Evolutionary conservation across 768 basidiomycete species (phyloP).

Genomic region (Crassisporium funariophilum): DNA sequence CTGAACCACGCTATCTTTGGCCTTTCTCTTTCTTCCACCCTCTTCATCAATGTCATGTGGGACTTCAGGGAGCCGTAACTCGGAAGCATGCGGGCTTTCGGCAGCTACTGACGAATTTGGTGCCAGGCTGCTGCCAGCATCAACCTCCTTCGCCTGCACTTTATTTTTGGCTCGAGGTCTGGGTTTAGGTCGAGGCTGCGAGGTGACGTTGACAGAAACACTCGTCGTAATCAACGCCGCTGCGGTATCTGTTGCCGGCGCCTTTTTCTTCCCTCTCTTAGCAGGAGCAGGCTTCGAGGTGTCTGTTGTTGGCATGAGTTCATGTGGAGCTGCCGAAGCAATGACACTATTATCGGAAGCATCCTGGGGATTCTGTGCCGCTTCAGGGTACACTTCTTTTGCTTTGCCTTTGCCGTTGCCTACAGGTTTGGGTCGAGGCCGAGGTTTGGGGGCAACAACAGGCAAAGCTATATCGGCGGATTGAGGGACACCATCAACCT

Average conservation of each 20-base stretch:
- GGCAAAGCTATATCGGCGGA: not conserved
- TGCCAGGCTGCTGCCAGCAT: not conserved
- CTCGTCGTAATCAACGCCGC: too few relatives aligned
- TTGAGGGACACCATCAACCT: too few relatives aligned
- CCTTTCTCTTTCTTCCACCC: too few relatives aligned
- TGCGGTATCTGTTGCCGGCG: not conserved
- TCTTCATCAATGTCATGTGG: too few relatives aligned
- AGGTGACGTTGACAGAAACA: too few relatives aligned
- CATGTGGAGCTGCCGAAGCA: not conserved
- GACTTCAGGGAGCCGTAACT: too few relatives aligned
- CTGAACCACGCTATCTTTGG: too few relatives aligned
- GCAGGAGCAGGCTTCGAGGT: too few relatives aligned
- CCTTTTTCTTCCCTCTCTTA: slow-evolving; percentile 15
- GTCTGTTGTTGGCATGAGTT: not conserved
- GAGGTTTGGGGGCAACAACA: slow-evolving; percentile 13
- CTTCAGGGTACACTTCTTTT: not conserved
- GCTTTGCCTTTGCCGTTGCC: slow-evolving; percentile 25
- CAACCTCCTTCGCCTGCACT: not conserved
- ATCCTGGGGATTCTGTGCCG: too few relatives aligned
- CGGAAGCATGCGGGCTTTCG: too few relatives aligned
- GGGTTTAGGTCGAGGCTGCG: too few relatives aligned
- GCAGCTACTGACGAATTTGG: too few relatives aligned
- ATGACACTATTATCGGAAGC: not conserved
- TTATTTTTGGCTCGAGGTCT: not conserved
- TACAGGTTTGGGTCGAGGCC: slow-evolving; percentile 23